phyloP scores from a whole-genome alignment of 2,329 filamentous ascomycete species.

The Exophiala mesophila region DNA sequence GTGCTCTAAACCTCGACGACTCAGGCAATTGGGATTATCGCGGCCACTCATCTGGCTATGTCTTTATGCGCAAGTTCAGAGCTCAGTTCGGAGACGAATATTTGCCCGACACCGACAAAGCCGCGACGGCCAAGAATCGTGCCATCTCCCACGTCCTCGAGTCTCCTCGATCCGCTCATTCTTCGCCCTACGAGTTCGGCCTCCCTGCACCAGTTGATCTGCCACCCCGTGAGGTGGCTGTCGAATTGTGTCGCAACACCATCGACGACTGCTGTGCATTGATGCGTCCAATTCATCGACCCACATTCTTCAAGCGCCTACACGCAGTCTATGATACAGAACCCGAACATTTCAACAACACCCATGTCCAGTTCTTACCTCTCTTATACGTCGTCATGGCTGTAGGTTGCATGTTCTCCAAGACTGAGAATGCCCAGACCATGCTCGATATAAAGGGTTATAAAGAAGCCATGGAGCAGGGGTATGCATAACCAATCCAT shows the following conservation, averaged over 20 bases:
- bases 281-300: slow-evolving; percentile 72
- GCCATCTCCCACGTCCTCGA: slow-evolving; percentile 59
- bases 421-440: slow-evolving; percentile 48
- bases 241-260: slow-evolving; percentile 54
- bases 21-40: slow-evolving; percentile 92
- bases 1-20: slow-evolving; percentile 86
- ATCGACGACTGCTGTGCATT: slow-evolving; percentile 59
- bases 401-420: slow-evolving; percentile 67
- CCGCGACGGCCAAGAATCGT: slow-evolving; percentile 45
- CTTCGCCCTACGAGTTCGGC: slow-evolving; percentile 58
- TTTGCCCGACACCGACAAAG: slow-evolving; percentile 48
- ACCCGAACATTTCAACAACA: slow-evolving; percentile 56
- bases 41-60: slow-evolving; percentile 83
- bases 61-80: slow-evolving; percentile 81
- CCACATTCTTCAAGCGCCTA: slow-evolving; percentile 71
- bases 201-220: slow-evolving; percentile 56
- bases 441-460: slow-evolving; percentile 45
- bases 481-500: slow-evolving; percentile 36
- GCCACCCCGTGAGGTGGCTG: slow-evolving; percentile 58
- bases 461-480: slow-evolving; percentile 50
- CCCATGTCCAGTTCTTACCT: slow-evolving; percentile 65
- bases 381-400: slow-evolving; percentile 66
- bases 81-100: slow-evolving; percentile 79
- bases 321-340: slow-evolving; percentile 71
- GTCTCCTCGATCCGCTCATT: slow-evolving; percentile 58